Evolutionary conservation across 495 filamentous ascomycete species (phyloP), one percentile per base, ranked within the genome.

Genomic region (Lasiosphaeria ovina): DNA sequence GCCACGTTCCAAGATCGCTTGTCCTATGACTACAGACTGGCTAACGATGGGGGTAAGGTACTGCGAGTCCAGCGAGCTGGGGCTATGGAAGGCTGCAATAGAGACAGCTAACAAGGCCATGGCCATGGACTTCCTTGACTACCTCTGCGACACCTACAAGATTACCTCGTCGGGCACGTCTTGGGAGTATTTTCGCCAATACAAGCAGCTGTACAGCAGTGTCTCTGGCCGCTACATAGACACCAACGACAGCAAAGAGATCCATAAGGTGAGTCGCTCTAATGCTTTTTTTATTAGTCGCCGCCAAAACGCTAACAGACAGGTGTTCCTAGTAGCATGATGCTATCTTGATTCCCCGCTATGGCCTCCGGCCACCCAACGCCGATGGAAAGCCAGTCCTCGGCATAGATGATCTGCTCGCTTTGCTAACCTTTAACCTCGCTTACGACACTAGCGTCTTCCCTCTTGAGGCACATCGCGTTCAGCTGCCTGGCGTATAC

Each of bases 1-100:
- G 40, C 38, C 56, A 53, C 38, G 17, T 14, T 44, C 33, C 32
- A 17, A 3, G 24, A 3, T 59, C 38, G 32, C 24, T 55, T 50
- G 35, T 44, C 49, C 32, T 34, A 44, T 49, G 44, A n/a, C n/a
- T n/a, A n/a, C n/a, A n/a, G n/a, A n/a, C n/a, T 47, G 16, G 35
- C 59, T 62, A 59, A 66, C 49, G 38, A 57, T 58, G 17, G 12
- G 51, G 10, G 12, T n/a, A n/a, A 62, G 63, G 42, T 66, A 66
- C 53, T 66, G 48, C 52, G 33, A 35, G 9, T 60, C 45, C 36
- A 35, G 1, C 33, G 24, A 49, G n/a, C 35, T 62, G 31, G 40
- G n/a, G 51, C 42, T 3, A n/a, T 61, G 45, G 45, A 9, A 32
- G 16, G 10, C 36, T 8, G 45, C 44, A 16, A 55, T 55, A 3